These are phyloP conservation scores for Sporothrix brasiliensis DNA, from an alignment of 2,329 filamentous ascomycete genomes.

Conservation along the genomic window DNA sequence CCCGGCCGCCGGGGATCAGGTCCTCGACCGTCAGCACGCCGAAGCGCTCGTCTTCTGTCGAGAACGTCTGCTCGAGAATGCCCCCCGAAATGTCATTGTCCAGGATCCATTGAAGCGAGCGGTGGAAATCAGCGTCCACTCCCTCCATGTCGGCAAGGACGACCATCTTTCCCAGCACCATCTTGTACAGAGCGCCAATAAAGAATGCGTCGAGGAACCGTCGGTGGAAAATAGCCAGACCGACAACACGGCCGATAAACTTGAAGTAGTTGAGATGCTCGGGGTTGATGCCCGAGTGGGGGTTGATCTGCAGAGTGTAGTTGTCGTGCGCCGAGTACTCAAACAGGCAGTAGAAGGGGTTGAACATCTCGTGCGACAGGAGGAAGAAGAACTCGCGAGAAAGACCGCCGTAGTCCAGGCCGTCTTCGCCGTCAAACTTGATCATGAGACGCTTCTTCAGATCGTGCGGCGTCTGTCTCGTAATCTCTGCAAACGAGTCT, in stretches of 20 bases:
- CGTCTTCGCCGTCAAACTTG: constrained; percentile 98
- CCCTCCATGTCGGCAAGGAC: constrained; percentile 95
- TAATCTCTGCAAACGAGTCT: constrained; percentile 98
- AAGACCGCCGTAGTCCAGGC: constrained; percentile 94
- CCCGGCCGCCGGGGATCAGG: constrained; percentile 82
- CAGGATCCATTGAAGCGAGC: constrained; percentile 94
- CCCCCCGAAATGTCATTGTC: constrained; percentile 94
- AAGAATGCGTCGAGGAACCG: constrained; percentile 98
- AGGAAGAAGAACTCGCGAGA: constrained; percentile 99
- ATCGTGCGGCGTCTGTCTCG: constrained; percentile 91
- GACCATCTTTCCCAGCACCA: constrained; percentile 94
- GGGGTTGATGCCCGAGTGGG: constrained; percentile 97
- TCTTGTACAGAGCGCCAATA: constrained; percentile 98
- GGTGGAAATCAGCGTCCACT: constrained; percentile 96
- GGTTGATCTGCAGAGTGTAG: constrained; percentile 99
- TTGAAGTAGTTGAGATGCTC: constrained; percentile 99
- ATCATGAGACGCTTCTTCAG: constrained; percentile 99
- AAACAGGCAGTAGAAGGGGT: constrained; percentile 98
- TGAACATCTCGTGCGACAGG: constrained; percentile 99
- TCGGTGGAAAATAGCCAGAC: constrained; percentile 95
- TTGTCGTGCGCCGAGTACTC: constrained; percentile 99
- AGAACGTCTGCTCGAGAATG: constrained; percentile 93
- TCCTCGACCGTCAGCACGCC: constrained; percentile 94
- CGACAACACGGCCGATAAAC: constrained; percentile 97
- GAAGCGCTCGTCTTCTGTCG: constrained; percentile 95